Conservation (phyloP, 129 eudicot genomes). For the Ambrosia trifida region DNA sequence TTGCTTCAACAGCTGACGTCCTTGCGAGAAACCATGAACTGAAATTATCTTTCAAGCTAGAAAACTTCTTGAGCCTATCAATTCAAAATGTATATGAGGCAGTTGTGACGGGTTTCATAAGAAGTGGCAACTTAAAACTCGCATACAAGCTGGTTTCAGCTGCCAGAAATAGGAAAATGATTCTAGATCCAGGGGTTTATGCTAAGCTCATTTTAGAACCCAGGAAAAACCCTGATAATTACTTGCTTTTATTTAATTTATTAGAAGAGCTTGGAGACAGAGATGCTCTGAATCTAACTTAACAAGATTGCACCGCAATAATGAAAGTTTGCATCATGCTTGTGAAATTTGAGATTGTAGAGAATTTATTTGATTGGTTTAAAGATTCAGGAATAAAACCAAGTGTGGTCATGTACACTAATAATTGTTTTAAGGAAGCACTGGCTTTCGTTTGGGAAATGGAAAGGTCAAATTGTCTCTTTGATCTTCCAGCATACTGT, state of each 20-base stretch:
- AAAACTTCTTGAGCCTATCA: slow-evolving; percentile 49
- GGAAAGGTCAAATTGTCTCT: slow-evolving; percentile 60
- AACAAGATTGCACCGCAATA: slow-evolving; percentile 69
- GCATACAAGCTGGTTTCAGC: slow-evolving; percentile 70
- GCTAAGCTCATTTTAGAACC: slow-evolving; percentile 72
- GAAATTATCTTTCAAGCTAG: slow-evolving; percentile 57
- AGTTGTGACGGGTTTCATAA: slow-evolving; percentile 67
- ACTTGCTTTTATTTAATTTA: slow-evolving; percentile 41
- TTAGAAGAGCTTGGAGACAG: slow-evolving; percentile 75
- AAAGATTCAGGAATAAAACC: slow-evolving; percentile 52
- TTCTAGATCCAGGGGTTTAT: slow-evolving; percentile 57
- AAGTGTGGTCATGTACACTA: slow-evolving; percentile 82
- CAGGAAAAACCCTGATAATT: slow-evolving; percentile 65
- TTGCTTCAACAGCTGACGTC: slow-evolving; percentile 82
- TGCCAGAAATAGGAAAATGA: slow-evolving; percentile 53
- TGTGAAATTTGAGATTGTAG: slow-evolving; percentile 65
- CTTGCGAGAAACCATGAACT: slow-evolving; percentile 60
- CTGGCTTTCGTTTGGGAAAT: slow-evolving; percentile 86
- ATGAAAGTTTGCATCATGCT: slow-evolving; percentile 80
- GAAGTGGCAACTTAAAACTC: slow-evolving; percentile 63
- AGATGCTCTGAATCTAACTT: slow-evolving; percentile 57
- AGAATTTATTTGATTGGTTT: slow-evolving; percentile 67
- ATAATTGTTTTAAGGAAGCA: slow-evolving; percentile 61
- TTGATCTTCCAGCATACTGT: slow-evolving; percentile 87
- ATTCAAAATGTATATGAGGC: slow-evolving; percentile 71